These are phyloP conservation scores for Pythium folliculosum DNA, from an alignment of 352 stramenopile species.

Conservation along the genomic window DNA sequence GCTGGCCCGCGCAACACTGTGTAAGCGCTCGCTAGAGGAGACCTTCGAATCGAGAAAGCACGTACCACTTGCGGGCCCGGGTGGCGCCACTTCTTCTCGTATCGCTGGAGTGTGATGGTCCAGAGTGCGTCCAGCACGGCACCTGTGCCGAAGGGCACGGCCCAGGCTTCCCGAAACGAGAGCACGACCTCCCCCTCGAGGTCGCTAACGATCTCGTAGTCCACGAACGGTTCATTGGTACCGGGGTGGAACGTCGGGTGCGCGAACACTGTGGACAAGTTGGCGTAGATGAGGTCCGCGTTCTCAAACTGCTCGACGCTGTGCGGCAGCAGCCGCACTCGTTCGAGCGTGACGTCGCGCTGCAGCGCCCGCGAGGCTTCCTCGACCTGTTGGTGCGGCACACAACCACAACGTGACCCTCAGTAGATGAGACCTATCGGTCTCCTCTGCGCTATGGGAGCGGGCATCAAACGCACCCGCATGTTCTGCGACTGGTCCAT, in stretches of 20 bases:
- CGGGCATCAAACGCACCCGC: neutral
- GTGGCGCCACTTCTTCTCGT: constrained; percentile 12
- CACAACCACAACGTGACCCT: neutral
- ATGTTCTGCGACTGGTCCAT: constrained; percentile 8
- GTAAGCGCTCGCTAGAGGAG: neutral
- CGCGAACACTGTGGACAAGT: neutral
- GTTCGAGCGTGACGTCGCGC: neutral
- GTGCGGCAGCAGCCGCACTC: neutral
- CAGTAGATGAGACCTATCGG: too few relatives aligned
- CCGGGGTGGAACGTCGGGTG: constrained; percentile 22
- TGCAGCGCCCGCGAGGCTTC: neutral
- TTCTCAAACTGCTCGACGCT: constrained; percentile 12
- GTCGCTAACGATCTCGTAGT: constrained; percentile 15
- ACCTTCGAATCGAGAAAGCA: neutral
- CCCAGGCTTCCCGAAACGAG: constrained; percentile 19
- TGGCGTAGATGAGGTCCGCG: constrained; percentile 5
- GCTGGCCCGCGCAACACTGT: neutral
- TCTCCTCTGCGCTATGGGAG: too few relatives aligned
- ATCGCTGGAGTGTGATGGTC: constrained; percentile 14
- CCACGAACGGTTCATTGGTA: constrained; percentile 15
- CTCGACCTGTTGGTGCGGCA: neutral
- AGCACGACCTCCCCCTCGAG: constrained; percentile 18
- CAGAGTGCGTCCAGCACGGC: constrained; percentile 19
- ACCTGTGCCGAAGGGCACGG: constrained; percentile 14
- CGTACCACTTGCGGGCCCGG: constrained; percentile 10